Base-by-base conservation (phyloP, 1,139 yeast species). In the Candida sanyaensis region DNA sequence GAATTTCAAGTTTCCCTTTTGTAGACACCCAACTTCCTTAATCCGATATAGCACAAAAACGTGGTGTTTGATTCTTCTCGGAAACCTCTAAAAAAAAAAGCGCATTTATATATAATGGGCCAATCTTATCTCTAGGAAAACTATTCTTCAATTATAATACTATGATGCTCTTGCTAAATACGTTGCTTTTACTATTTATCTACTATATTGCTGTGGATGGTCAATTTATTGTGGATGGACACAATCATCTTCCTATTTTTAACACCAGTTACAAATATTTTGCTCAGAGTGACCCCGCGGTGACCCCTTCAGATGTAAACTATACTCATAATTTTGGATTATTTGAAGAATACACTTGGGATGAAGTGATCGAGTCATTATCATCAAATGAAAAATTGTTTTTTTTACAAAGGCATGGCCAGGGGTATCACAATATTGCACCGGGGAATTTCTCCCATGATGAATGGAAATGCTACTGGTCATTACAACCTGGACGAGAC, bases 391-490 rank as follows among this genome's bases (percentile, higher is more conserved):
- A 48, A 11, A 73, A 72, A 49, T 55, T 73, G n/a, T 53, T 73
- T 68, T n/a, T 68, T 33, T 53, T 70, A 11, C 76, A 70, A 41
- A 63, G 78, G 52, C 78, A 73, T 48, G 77, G 75, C 6, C 69
- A 72, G 56, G 78, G 76, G 1, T 69, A 55, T 52, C 78, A 73
- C 50, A 73, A 73, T 47, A 60, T 64, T 23, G 75, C 70, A 0
- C 48, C 46, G n/a, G 12, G 37, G 10, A 21, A 40, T n/a, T 45
- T 41, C 17, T 23, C 36, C 1, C 65, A 59, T 43, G 43, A 52
- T 29, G 64, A 64, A 4, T 73, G 77, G 77, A 47, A 45, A 6
- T 72, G 78, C 50, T 59, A 60, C 45, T 70, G 69, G 66, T 67
- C 66, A 38, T 51, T 55, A 10, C 51, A 58, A 38, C 58, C 63